phyloP scores from a whole-genome alignment of 1,284 basidiomycete species.

The Ustilago curta region DNA sequence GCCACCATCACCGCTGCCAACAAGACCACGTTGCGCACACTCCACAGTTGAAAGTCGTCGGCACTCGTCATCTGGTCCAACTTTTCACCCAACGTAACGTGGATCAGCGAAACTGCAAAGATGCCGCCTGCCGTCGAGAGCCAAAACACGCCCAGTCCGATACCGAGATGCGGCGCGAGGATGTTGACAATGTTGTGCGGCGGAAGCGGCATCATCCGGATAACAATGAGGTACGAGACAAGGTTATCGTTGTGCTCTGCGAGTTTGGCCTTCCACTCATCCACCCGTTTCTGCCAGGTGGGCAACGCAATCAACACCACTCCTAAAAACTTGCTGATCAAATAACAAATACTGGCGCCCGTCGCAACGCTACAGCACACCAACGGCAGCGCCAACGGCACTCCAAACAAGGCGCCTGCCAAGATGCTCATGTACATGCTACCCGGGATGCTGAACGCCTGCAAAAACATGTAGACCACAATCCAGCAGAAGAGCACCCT shows the following conservation, averaged over 20 bases:
- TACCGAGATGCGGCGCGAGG: constrained; percentile 91
- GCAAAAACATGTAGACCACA: constrained; percentile 86
- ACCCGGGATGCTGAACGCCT: constrained; percentile 95
- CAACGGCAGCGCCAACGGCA: constrained; percentile 87
- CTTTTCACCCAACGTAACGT: constrained; percentile 89
- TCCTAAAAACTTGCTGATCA: constrained; percentile 87
- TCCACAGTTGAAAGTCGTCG: constrained; percentile 91
- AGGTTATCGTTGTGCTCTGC: constrained; percentile 80
- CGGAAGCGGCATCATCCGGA: constrained; percentile 82
- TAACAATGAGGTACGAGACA: constrained; percentile 87
- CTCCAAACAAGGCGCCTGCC: constrained; percentile 94
- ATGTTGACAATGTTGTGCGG: constrained; percentile 87
- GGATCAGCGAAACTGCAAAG: constrained; percentile 90
- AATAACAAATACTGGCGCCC: constrained; percentile 91
- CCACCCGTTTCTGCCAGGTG: constrained; percentile 81
- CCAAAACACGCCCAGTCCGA: constrained; percentile 88
- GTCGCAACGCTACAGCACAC: constrained; percentile 90
- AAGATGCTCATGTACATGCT: constrained; percentile 98
- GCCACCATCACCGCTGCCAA: constrained; percentile 86
- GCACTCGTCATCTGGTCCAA: constrained; percentile 94
- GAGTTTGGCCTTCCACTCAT: constrained; percentile 83
- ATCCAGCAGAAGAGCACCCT: constrained; percentile 70
- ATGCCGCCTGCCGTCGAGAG: constrained; percentile 89
- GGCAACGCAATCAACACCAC: constrained; percentile 71
- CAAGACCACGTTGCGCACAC: constrained; percentile 85